Evolutionary conservation across 139 green algal species (phyloP), one percentile per base, ranked within the genome.

Genomic region (Picochlorum sp.): DNA sequence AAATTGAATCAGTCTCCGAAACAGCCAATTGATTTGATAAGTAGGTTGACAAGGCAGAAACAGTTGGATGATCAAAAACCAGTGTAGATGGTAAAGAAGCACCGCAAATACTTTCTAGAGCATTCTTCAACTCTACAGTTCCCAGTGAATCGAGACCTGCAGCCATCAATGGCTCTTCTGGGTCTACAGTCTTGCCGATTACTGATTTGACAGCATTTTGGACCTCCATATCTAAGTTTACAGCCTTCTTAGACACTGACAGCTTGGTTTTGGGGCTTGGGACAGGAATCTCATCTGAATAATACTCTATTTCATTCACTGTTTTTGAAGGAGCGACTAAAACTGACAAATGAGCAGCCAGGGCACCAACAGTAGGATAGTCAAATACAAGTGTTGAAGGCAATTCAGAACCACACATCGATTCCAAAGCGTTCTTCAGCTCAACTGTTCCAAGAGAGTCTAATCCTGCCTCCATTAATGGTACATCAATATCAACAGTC

Each of bases 381-480:
- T 88, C 82, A 33, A 88, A 82, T 10, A 78, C 63, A 8, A 84
- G 44, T 1, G 69, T 88, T 8, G 35, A 20, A 5, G 74, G 67
- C 18, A 82, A 68, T 36, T 55, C 7, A 14, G 82, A 36, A 2
- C 55, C 55, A 5, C 69, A 50, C 12, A 32, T 33, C 5, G 35
- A 41, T 55, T 87, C 72, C 7, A 90, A 61, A 6, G 44, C 50
- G 37, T 75, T 82, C 12, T 68, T 64, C 20, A 88, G 75, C 41
- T 61, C 78, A n/a, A 63, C 30, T 14, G 43, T 40, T 10, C 61
- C 61, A 9, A 68, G 49, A 5, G 61, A 68, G 33, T 68, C 61
- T n/a, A 68, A 57, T 13, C 84, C 84, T 5, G 75, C 70, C 12
- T 71, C 76, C 81, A 91, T 91, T 2, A 91, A 65, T 25, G 63